A percentile compares a stretch with the other conserved stretches of the same genome.
These are phyloP conservation scores for Diaporthe velutina DNA, from an alignment of 2,329 filamentous ascomycete species.

Conservation along the genomic window DNA sequence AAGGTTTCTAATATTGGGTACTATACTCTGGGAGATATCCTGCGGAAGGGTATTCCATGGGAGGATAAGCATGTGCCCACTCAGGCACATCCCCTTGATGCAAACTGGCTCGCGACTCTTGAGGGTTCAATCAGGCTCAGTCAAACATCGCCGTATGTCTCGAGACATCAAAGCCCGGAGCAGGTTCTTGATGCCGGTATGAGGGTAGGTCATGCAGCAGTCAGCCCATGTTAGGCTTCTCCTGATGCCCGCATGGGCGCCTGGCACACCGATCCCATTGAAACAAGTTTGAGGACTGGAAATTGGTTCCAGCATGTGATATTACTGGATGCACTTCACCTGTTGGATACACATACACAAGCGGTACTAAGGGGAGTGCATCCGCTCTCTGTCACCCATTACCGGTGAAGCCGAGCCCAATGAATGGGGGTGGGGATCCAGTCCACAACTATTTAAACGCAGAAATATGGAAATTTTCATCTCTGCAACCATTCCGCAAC, in stretches of 20 bases:
- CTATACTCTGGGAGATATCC: no score
- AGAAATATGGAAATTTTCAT: background rate
- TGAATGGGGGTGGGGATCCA: background rate
- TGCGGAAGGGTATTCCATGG: no score
- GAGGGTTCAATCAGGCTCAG: no score
- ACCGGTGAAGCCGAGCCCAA: background rate
- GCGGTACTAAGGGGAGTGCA: background rate
- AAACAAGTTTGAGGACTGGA: background rate
- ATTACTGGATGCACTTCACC: background rate
- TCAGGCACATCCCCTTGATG: no score
- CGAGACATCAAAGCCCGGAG: no score
- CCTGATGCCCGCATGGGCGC: background rate
- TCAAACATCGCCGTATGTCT: no score
- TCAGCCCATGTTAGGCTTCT: background rate
- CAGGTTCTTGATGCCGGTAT: no score
- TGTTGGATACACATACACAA: background rate
- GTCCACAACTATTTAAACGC: background rate
- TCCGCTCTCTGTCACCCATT: background rate
- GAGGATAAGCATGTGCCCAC: no score
- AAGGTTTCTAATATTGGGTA: no score
- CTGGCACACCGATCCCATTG: background rate
- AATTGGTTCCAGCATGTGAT: background rate
- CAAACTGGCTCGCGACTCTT: no score
- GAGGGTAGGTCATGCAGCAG: background rate
- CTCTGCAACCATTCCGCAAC: background rate